Evolutionary conservation across 2,329 filamentous ascomycete genomes (phyloP), one percentile per base, ranked within the genome.

Genomic region (Ascochyta lentis): DNA sequence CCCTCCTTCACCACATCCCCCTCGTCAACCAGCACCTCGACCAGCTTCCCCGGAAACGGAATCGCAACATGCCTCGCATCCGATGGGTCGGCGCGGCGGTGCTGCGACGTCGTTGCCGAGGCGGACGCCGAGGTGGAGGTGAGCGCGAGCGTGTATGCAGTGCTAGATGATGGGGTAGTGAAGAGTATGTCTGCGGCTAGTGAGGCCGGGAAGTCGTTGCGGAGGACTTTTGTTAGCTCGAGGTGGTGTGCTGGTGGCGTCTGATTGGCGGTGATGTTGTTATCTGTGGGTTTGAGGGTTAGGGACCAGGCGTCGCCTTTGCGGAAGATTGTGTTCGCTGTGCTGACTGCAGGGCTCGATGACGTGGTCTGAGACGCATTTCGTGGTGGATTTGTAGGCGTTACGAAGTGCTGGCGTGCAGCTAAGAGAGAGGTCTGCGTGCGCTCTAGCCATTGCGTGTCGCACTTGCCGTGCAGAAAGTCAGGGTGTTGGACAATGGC

Each of bases 271-370:
- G 60, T 22, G 33, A 19, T 9, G 42, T 45, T 7, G 16, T 38
- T 54, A 65, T 50, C 6, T 42, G 4, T 56, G 50, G 8, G 80
- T 70, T 1, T 69, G 1, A 86, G 74, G 1, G 75, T 75, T 27
- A 86, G 73, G 0, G 81, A 79, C 84, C 84, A 87, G 1, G 83
- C 81, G 59, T 87, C 84, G 26, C 84, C 84, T 69, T 83, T 84
- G 33, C 83, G 78, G 69, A 88, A 83, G 3, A 85, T 67, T 0
- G 80, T 70, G 49, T 72, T 80, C 2, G 77, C 63, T 6, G 56
- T 40, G 10, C 60, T 54, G 1, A 64, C 42, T 38, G 56, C 24
- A 15, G 61, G 15, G 0, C 31, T 9, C 1, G 57, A 52, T 4
- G 61, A 54, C 10, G 1, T 51, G 34, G 8, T 49, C 47, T 2